Evolutionary conservation across 768 basidiomycete genomes (phyloP), one percentile per base, ranked within the genome.

Genomic region (Hericium alpestre): DNA sequence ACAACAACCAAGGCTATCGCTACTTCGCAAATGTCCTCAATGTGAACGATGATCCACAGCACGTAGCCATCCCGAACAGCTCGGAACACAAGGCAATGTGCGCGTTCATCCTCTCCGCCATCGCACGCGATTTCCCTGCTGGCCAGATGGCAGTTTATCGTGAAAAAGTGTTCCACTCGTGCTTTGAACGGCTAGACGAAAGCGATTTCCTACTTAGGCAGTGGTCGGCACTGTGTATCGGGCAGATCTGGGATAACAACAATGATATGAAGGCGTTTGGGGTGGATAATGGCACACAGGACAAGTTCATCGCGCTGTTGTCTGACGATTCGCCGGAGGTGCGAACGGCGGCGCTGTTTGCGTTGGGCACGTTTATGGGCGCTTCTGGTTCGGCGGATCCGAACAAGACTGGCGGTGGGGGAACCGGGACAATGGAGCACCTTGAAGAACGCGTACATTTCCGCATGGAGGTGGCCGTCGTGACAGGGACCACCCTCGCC

Each of bases 1-100:
- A 87, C 65, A 87, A 84, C 61, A 90, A 84, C 53, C 80, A 82
- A 60, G 87, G 88, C 2, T 93, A 87, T 75, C 85, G 82, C 58
- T 94, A 93, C 67, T 94, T 94, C 62, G 84, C 89, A 22, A 79
- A 82, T 27, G 83, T 93, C 32, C 76, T 94, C 7, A 81, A 80
- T 7, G 75, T 82, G 25, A 77, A 77, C 57, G 84, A 89, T 40
- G 87, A 89, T 55, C 69, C 74, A 38, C 65, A 73, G 41, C 69
- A 74, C 56, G 62, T 73, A 55, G 67, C 79, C 43, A 81, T 97
- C n/a, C 93, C 94, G 0, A 96, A 99, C 70, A 83, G 85, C 53
- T 87, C 89, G 4, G 96, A 98, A 67, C 93, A 97, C 70, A 90
- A 91, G 62, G 93, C 96, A 1, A 98, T 98, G 95, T 98, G 94